phyloP scores from a whole-genome alignment of 179 eudicot species.

The Drosera spatulata region DNA sequence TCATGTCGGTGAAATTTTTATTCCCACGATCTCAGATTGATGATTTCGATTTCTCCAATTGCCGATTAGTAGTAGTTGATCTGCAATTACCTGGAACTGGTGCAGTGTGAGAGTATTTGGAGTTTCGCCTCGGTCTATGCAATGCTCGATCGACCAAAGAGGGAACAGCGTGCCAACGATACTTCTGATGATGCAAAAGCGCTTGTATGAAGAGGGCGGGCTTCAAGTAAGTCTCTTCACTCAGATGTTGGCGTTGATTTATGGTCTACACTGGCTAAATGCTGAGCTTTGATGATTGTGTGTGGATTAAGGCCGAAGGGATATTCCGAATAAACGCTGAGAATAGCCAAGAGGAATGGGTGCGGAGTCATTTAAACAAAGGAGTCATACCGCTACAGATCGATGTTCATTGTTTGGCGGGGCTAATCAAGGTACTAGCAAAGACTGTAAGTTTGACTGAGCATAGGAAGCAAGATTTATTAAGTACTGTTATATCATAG shows the following conservation, averaged over 20 bases:
- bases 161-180: constrained; percentile 39
- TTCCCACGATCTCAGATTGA: background rate
- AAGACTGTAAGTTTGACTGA: background rate
- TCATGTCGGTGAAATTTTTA: too few relatives aligned
- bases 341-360: background rate
- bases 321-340: constrained; percentile 1
- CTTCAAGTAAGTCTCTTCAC: constrained; percentile 22
- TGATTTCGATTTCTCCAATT: background rate
- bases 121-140: constrained; percentile 42
- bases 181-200: constrained; percentile 32
- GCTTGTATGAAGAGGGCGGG: constrained; percentile 23
- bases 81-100: background rate
- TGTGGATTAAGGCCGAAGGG: constrained; percentile 2
- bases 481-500: too few relatives aligned
- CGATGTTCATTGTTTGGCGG: constrained; percentile 5
- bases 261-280: background rate
- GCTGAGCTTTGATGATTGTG: background rate
- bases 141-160: constrained; percentile 23
- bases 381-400: background rate
- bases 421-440: constrained; percentile 3
- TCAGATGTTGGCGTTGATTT: background rate
- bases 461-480: too few relatives aligned
- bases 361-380: background rate
- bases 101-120: constrained; percentile 32
- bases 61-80: background rate